A percentile compares a stretch with the other conserved stretches of the same genome.
Evolutionary conservation across 306 rosid genomes (phyloP).

Genomic region (Casuarina cunninghamiana): DNA sequence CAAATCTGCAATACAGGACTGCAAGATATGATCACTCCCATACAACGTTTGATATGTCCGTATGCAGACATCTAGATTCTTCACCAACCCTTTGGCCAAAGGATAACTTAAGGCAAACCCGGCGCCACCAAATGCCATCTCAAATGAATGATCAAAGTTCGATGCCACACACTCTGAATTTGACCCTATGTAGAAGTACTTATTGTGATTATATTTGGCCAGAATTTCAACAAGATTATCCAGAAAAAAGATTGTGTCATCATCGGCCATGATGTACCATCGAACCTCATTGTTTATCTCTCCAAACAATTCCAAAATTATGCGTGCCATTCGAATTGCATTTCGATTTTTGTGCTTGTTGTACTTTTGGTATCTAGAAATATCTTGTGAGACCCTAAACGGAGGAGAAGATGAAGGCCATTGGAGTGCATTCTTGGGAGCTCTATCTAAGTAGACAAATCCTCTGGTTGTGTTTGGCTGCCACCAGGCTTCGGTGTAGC

Average conservation of each 20-base stretch:
- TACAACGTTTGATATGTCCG: neutral
- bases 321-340: slow-evolving; percentile 1
- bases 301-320: neutral
- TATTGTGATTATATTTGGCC: neutral
- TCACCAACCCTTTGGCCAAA: neutral
- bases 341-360: neutral
- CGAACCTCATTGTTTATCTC: neutral
- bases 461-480: neutral
- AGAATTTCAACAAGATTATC: neutral
- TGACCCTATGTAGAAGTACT: slow-evolving; percentile 4
- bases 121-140: slow-evolving; percentile 8
- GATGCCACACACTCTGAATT: slow-evolving; percentile 1
- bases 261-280: slow-evolving; percentile 10
- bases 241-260: slow-evolving; percentile 6
- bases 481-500: slow-evolving; percentile 1
- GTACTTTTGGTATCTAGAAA: neutral
- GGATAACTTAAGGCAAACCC: slow-evolving; percentile 6
- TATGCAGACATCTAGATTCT: slow-evolving; percentile 5
- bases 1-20: slow-evolving; percentile 8
- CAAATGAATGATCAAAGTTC: slow-evolving; percentile 3
- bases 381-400: neutral
- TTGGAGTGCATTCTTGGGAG: neutral
- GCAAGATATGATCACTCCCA: neutral
- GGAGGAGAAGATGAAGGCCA: slow-evolving; percentile 2
- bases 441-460: neutral